Evolutionary conservation across 371 early-diverging fungal genomes (phyloP).

Genomic region (Batkoa obscura): DNA sequence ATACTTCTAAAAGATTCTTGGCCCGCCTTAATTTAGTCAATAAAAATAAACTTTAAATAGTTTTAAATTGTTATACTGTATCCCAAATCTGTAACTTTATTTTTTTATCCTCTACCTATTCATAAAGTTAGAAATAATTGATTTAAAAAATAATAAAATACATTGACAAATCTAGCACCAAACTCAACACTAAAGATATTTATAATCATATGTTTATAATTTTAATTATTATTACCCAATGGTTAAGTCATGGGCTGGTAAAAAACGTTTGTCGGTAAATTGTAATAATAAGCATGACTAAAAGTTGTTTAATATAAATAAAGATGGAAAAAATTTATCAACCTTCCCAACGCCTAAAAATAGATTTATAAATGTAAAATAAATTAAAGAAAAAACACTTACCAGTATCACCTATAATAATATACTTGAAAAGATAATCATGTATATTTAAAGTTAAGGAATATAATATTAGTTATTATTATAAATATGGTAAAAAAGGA

Average conservation of each 20-base stretch:
- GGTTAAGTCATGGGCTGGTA: conserved; percentile 66
- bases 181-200: conserved; percentile 41
- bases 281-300: conserved; percentile 64
- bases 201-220: not conserved
- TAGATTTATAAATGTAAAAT: conserved; percentile 3
- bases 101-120: conserved; percentile 44
- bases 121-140: not conserved
- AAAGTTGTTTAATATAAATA: not conserved
- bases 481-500: not conserved
- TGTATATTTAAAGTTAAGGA: conserved; percentile 3
- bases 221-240: conserved; percentile 38
- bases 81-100: conserved; percentile 99
- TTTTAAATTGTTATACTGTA: conserved; percentile 64
- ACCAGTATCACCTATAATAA: conserved; percentile 69
- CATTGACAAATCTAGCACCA: conserved; percentile 55
- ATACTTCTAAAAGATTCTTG: conserved; percentile 92
- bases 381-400: conserved; percentile 8
- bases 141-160: not conserved
- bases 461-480: not conserved
- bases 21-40: conserved; percentile 35
- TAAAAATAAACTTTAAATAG: not conserved
- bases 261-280: conserved; percentile 66
- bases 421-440: conserved; percentile 33
- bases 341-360: conserved; percentile 54
- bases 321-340: not conserved